Evolutionary conservation across 192 early-diverging fungal genomes (phyloP), one percentile per base, ranked within the genome.

Genomic region (Glomus cerebriforme): DNA sequence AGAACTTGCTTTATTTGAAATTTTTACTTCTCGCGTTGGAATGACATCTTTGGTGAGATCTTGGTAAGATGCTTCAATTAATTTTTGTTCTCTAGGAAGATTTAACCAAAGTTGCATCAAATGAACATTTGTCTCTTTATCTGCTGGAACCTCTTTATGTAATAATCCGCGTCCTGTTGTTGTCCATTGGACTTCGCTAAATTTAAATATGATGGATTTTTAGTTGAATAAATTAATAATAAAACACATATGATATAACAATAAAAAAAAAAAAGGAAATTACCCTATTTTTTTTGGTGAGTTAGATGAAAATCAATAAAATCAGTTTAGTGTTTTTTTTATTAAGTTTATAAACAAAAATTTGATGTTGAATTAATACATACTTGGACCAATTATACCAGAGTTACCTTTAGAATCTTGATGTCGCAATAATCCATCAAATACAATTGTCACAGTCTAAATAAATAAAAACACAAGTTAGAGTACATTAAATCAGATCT

Each of bases 31-130:
- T 70, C 88, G 87, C 64, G 84, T 82, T n/a, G 83, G 82, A 37
- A 86, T 83, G 37, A 83, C 74, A 24, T 54, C 34, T 71, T 75
- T 81, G 22, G 82, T 67, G 22, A 87, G 35, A 17, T 83, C 80
- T 34, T 87, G 83, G 69, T 84, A 87, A 22, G 80, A 79, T 1
- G 91, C 89, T 17, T 87, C 78, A 43, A 87, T 81, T 87, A 91
- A 88, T 81, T 92, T 92, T 77, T 84, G 63, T 59, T 75, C 67
- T 35, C 79, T 77, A n/a, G 91, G 91, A 3, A 93, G 82, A 81
- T 93, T 93, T 62, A 93, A 82, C 92, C 92, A 93, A 31, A 92
- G 86, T 76, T 93, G 92, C 1, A 92, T 76, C 19, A 82, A 83
- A 62, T 83, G 80, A 32, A 80, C 81, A 6, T 80, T 76, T 19